Conservation (phyloP, 2,329 filamentous ascomycete species). For the Cryphonectria radicalis region DNA sequence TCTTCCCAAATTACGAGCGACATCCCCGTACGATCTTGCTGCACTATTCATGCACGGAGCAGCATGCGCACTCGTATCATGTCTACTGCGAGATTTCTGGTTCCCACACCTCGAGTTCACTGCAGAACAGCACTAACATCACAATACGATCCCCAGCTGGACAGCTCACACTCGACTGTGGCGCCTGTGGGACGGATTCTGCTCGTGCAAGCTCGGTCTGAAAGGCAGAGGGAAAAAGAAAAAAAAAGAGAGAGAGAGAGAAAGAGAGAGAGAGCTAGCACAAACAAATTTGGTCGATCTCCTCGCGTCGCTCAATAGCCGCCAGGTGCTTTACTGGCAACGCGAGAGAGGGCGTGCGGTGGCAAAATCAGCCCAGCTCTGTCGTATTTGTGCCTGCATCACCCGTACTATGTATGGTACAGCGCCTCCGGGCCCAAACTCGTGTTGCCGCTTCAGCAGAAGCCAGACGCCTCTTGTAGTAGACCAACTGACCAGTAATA, state of each 20-base stretch:
- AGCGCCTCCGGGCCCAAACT: constrained; percentile 17
- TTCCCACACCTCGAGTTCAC: constrained; percentile 10
- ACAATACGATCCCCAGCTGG: constrained; percentile 9
- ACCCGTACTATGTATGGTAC: constrained; percentile 7
- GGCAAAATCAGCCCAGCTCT: constrained; percentile 17
- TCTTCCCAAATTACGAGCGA: constrained; percentile 31
- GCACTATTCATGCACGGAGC: constrained; percentile 30
- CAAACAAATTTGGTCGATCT: background rate
- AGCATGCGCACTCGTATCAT: constrained; percentile 27
- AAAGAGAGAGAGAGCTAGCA: background rate
- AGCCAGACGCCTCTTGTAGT: constrained; percentile 16
- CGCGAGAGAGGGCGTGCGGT: constrained; percentile 18
- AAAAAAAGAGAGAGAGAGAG: background rate
- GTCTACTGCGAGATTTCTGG: constrained; percentile 21
- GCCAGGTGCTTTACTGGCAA: constrained; percentile 9
- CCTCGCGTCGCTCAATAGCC: constrained; percentile 6
- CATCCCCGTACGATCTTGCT: constrained; percentile 26
- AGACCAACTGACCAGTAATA: constrained; percentile 22
- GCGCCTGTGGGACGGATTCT: constrained; percentile 6
- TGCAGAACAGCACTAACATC: constrained; percentile 11
- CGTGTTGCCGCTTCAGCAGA: constrained; percentile 20
- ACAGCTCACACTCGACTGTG: constrained; percentile 16
- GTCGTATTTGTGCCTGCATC: constrained; percentile 21
- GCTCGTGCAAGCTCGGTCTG: background rate
- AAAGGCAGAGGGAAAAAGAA: background rate